Evolutionary conservation across 768 basidiomycete genomes (phyloP).

Genomic region (Imleria badia): DNA sequence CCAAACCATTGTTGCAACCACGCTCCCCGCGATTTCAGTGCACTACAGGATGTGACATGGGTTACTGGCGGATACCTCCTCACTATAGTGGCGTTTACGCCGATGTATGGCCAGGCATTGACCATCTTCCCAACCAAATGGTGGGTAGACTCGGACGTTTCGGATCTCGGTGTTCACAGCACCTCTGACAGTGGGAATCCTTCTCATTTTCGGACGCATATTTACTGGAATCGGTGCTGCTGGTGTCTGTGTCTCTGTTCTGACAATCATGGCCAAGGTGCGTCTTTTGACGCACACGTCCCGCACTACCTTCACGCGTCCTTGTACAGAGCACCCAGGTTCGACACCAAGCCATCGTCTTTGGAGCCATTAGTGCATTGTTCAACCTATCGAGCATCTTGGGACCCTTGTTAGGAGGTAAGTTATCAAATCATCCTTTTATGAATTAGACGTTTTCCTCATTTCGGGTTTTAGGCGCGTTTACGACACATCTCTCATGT

Average conservation of each 20-base stretch:
- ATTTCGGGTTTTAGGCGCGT: conserved; percentile 5
- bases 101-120: conserved; percentile 9
- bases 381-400: conserved; percentile 9
- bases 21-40: conserved; percentile 41
- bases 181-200: conserved; percentile 1
- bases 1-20: conserved; percentile 57
- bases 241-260: conserved; percentile 41
- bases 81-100: conserved; percentile 37
- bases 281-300: background rate
- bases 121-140: conserved; percentile 11
- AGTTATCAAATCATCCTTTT: background rate
- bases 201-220: conserved; percentile 65
- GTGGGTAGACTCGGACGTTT: conserved; percentile 37
- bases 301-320: background rate
- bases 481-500: conserved; percentile 14
- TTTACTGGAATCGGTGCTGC: conserved; percentile 69
- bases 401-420: conserved; percentile 14
- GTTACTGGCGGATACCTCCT: conserved; percentile 68
- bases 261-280: conserved; percentile 14
- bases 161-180: conserved; percentile 21
- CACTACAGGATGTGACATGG: conserved; percentile 40
- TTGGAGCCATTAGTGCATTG: conserved; percentile 11
- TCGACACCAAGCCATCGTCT: conserved; percentile 6
- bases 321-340: conserved; percentile 6
- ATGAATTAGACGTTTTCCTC: background rate